phyloP scores from a whole-genome alignment of 208 protist genomes.

The Herpetomonas muscarum region DNA sequence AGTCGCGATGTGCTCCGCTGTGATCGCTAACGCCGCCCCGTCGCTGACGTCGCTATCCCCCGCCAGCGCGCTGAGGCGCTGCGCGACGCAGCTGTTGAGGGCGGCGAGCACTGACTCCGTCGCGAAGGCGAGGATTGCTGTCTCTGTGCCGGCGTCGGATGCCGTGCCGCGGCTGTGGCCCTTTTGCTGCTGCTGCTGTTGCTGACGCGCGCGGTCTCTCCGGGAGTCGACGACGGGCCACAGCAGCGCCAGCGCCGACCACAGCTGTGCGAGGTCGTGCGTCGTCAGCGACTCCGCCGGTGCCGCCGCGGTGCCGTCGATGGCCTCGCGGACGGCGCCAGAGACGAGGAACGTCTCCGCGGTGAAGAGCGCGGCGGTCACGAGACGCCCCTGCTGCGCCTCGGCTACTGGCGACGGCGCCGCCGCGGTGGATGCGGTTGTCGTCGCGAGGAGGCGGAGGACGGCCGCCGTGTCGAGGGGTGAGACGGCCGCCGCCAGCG shows the following conservation, averaged over 20 bases:
- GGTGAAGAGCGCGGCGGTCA: conserved; percentile 49
- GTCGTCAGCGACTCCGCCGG: conserved; percentile 10
- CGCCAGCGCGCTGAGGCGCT: neutral
- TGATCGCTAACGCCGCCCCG: neutral
- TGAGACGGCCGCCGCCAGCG: conserved; percentile 23
- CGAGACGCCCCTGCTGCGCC: neutral
- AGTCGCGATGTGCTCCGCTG: neutral
- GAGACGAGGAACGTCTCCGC: conserved; percentile 46
- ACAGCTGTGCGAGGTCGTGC: conserved; percentile 30
- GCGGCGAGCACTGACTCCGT: conserved; percentile 2
- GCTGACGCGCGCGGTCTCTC: too few species aligned
- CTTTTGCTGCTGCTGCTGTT: conserved; percentile 4
- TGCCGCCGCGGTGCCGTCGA: neutral
- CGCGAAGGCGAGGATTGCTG: conserved; percentile 6
- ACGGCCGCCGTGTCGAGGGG: conserved; percentile 29
- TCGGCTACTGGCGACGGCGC: neutral
- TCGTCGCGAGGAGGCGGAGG: conserved; percentile 33
- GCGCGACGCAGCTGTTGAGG: neutral
- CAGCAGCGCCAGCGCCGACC: conserved; percentile 36
- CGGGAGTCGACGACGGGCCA: conserved; percentile 29
- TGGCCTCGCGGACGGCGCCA: neutral
- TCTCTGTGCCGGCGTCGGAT: neutral
- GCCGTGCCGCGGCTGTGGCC: neutral
- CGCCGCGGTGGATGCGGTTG: neutral
- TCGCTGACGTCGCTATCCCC: neutral